A percentile compares a stretch with the other conserved stretches of the same genome.
phyloP scores from a whole-genome alignment of 2,329 filamentous ascomycete species.

The Talaromyces sp. region DNA sequence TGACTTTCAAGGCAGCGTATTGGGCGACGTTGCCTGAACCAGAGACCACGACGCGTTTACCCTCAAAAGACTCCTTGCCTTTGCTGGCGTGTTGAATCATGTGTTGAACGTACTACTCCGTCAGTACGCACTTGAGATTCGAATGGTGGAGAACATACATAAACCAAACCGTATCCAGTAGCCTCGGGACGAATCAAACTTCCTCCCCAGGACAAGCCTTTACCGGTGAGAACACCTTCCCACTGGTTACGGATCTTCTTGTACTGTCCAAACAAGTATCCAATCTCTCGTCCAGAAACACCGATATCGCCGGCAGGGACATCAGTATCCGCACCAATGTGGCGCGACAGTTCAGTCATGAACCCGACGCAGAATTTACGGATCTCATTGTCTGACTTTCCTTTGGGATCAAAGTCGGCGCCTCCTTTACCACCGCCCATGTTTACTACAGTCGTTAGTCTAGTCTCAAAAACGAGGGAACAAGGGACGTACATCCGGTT shows the following conservation, averaged over 20 bases:
- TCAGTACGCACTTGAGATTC: neutral
- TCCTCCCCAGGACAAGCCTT: slow-evolving; percentile 90
- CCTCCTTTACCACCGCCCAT: slow-evolving; percentile 99
- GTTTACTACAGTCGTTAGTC: slow-evolving; percentile 55
- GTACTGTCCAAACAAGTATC: slow-evolving; percentile 93
- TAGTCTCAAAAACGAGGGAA: neutral
- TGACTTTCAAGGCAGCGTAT: slow-evolving; percentile 92
- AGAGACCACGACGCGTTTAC: slow-evolving; percentile 93
- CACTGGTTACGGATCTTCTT: slow-evolving; percentile 82
- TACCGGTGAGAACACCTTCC: slow-evolving; percentile 95
- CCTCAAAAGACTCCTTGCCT: slow-evolving; percentile 77
- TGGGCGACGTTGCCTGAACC: slow-evolving; percentile 98
- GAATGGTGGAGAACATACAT: slow-evolving; percentile 50
- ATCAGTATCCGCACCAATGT: slow-evolving; percentile 94
- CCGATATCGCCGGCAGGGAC: slow-evolving; percentile 97
- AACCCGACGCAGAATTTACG: slow-evolving; percentile 94
- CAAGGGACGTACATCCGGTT: slow-evolving; percentile 69
- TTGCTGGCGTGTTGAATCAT: slow-evolving; percentile 83
- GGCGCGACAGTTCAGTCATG: slow-evolving; percentile 92
- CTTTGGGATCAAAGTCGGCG: slow-evolving; percentile 98
- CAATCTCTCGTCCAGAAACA: slow-evolving; percentile 86
- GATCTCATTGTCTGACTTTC: slow-evolving; percentile 96
- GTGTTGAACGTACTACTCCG: slow-evolving; percentile 71
- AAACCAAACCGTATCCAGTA: slow-evolving; percentile 92
- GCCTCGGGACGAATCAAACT: slow-evolving; percentile 93